Conservation (phyloP, 257 asterid genomes). For the Datura wrightii region DNA sequence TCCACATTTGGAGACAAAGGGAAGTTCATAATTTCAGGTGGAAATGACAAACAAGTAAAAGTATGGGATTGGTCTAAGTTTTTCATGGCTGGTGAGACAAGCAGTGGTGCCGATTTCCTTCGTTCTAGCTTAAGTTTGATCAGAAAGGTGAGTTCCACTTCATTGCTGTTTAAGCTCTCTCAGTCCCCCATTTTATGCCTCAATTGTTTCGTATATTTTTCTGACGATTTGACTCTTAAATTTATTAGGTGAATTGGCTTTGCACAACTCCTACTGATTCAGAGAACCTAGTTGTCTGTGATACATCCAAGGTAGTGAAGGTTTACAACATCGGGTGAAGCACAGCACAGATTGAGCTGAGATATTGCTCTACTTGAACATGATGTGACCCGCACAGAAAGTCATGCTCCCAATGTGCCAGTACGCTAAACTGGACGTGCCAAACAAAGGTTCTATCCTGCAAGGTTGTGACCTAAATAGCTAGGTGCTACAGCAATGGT, state of each 20-base stretch:
- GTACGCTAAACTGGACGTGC: background rate
- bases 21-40: constrained; percentile 84
- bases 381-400: background rate
- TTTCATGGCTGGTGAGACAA: constrained; percentile 46
- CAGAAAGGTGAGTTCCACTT: constrained; percentile 61
- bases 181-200: constrained; percentile 6
- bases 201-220: background rate
- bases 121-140: constrained; percentile 55
- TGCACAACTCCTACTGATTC: constrained; percentile 83
- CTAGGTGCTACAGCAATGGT: background rate
- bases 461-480: background rate
- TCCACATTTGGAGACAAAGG: constrained; percentile 88
- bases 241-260: constrained; percentile 84
- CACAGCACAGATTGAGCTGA: background rate
- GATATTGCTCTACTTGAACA: background rate
- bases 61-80: constrained; percentile 84
- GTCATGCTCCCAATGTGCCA: background rate
- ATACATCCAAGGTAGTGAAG: constrained; percentile 85
- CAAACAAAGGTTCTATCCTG: background rate
- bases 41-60: constrained; percentile 81
- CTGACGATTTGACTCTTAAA: constrained; percentile 27
- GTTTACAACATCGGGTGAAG: constrained; percentile 62
- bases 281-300: constrained; percentile 85
- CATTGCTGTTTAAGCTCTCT: constrained; percentile 15
- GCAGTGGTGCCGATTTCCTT: constrained; percentile 42